phyloP scores from a whole-genome alignment of 441 rosid species.

The Erysimum cheiri region DNA sequence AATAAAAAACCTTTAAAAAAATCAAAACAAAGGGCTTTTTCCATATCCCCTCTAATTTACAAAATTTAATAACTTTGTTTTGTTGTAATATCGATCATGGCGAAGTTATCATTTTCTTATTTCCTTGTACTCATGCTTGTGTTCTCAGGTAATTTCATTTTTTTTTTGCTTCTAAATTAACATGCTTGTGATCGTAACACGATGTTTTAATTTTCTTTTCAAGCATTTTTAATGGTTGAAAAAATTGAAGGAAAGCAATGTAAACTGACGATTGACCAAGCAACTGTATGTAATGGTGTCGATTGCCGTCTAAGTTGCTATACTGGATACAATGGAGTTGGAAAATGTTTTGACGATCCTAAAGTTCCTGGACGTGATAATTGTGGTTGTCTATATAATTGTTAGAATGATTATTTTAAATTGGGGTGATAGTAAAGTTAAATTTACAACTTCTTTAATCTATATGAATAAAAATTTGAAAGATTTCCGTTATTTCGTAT shows the following conservation, averaged over 20 bases:
- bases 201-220: not conserved
- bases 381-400: constrained; percentile 27
- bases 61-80: not conserved
- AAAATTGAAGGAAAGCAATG: constrained; percentile 28
- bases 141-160: constrained; percentile 22
- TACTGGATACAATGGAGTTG: constrained; percentile 13
- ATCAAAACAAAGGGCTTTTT: not conserved
- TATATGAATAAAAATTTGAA: not conserved
- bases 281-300: not conserved
- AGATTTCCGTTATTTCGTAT: not conserved
- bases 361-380: constrained; percentile 23
- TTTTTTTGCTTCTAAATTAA: too few species aligned
- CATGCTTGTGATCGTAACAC: not conserved
- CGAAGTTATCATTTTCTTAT: constrained; percentile 16
- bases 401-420: not conserved
- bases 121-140: constrained; percentile 16
- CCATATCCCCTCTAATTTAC: too few species aligned
- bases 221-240: constrained; percentile 19
- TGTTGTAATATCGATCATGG: not conserved
- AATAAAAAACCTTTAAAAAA: too few species aligned
- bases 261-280: not conserved
- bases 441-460: not conserved
- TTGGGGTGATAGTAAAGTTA: not conserved
- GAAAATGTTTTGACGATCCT: constrained; percentile 38
- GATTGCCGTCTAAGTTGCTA: constrained; percentile 14